A percentile compares a stretch with the other conserved stretches of the same genome.
Evolutionary conservation across 2,329 filamentous ascomycete genomes (phyloP).

Genomic region (Bipolaris oryzae): DNA sequence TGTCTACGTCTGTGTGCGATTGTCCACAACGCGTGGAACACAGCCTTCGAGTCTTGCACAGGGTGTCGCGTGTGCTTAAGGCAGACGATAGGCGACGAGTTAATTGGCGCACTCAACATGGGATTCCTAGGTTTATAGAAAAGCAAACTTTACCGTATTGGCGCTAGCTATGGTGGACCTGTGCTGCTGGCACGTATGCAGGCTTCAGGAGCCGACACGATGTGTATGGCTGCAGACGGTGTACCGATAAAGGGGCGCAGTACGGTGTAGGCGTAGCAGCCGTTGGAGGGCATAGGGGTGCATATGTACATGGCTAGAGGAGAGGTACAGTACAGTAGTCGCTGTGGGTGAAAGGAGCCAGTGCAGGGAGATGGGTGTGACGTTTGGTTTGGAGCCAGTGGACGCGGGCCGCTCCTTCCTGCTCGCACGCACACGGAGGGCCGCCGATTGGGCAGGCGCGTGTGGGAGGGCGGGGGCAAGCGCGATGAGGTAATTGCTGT

Average conservation of each 20-base stretch:
- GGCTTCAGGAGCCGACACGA: slow-evolving; percentile 15
- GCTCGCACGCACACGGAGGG: not conserved
- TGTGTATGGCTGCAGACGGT: slow-evolving; percentile 6
- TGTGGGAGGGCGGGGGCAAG: slow-evolving; percentile 10
- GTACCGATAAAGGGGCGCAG: not conserved
- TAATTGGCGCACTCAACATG: not conserved
- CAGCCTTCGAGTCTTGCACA: not conserved
- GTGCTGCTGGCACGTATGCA: slow-evolving; percentile 9
- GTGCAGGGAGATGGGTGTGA: not conserved
- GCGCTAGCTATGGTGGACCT: not conserved
- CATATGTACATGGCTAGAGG: too few relatives aligned
- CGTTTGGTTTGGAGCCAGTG: slow-evolving; percentile 12
- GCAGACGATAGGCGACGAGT: not conserved
- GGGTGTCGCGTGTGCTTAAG: not conserved
- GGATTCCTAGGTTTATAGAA: not conserved
- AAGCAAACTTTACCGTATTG: not conserved
- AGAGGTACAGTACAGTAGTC: not conserved
- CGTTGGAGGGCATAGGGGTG: not conserved
- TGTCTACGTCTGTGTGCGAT: not conserved
- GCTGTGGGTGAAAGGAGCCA: not conserved
- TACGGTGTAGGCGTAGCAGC: not conserved
- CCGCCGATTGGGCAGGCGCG: slow-evolving; percentile 21
- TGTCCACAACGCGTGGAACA: not conserved
- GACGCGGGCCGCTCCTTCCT: slow-evolving; percentile 19
- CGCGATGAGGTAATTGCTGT: slow-evolving; percentile 17